phyloP scores from a whole-genome alignment of 805 yeast species.

The Cyberlindnera amylophila region DNA sequence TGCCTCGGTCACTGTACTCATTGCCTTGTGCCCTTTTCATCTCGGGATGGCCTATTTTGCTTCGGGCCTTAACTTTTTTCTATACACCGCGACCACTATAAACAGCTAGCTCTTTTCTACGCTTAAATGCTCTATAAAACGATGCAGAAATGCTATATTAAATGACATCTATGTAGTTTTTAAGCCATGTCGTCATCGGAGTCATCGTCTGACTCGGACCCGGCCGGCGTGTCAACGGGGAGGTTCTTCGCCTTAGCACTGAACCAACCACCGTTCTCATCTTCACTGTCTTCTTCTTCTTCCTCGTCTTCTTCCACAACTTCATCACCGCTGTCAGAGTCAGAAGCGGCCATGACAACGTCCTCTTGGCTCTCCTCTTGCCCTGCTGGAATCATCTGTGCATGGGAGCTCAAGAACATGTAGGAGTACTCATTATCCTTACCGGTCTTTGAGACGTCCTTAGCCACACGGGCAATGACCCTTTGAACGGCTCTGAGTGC shows the following conservation, averaged over 20 bases:
- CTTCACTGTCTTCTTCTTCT: constrained; percentile 22
- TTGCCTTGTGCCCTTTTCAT: background rate
- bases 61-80: too few relatives aligned
- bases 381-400: constrained; percentile 10
- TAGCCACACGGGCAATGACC: constrained; percentile 68
- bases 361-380: constrained; percentile 13
- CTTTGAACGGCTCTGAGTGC: constrained; percentile 69
- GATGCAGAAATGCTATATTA: too few relatives aligned
- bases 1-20: background rate
- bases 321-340: constrained; percentile 17
- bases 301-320: constrained; percentile 15
- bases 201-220: constrained; percentile 1
- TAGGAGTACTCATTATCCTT: constrained; percentile 52
- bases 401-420: constrained; percentile 42
- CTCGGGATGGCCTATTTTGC: too few relatives aligned
- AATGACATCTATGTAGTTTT: too few relatives aligned
- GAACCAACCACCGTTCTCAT: constrained; percentile 28
- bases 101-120: too few relatives aligned
- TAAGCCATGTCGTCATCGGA: constrained; percentile 11
- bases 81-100: too few relatives aligned
- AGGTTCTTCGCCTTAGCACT: constrained; percentile 17
- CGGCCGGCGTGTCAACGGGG: constrained; percentile 7
- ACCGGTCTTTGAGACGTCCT: constrained; percentile 59
- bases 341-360: constrained; percentile 10
- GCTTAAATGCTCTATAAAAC: too few relatives aligned